These are phyloP conservation scores for Ramaria rubella DNA, from an alignment of 768 basidiomycete species.

Conservation along the genomic window DNA sequence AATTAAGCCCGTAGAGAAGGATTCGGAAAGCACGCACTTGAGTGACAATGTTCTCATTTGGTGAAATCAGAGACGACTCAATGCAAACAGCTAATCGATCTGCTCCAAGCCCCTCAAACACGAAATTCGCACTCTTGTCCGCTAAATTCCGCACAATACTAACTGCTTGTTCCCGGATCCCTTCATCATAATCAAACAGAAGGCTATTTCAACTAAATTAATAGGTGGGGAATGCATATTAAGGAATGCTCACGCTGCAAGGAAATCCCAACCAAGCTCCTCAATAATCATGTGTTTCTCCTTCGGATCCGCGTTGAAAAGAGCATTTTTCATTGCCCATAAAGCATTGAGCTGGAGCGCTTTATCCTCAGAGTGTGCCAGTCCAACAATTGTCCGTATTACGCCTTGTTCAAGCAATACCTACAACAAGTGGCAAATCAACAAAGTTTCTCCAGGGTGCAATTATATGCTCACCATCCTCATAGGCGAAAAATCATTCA, in stretches of 20 bases:
- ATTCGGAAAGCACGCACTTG: slow-evolving; percentile 33
- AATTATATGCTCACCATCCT: slow-evolving; percentile 44
- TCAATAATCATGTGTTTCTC: slow-evolving; percentile 63
- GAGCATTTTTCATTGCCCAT: slow-evolving; percentile 86
- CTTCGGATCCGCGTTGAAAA: slow-evolving; percentile 53
- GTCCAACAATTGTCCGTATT: slow-evolving; percentile 53
- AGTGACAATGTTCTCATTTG: slow-evolving; percentile 46
- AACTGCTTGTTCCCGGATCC: slow-evolving; percentile 66
- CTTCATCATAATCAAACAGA: slow-evolving; percentile 44
- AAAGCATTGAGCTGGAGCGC: slow-evolving; percentile 60
- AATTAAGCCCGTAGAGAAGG: neutral
- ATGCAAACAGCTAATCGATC: slow-evolving; percentile 42
- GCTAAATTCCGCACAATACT: slow-evolving; percentile 62
- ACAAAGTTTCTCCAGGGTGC: neutral
- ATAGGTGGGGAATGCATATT: neutral
- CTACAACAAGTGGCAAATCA: slow-evolving; percentile 19
- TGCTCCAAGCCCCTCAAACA: slow-evolving; percentile 48
- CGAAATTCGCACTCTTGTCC: slow-evolving; percentile 54
- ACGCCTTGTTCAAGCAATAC: slow-evolving; percentile 62
- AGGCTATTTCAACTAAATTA: slow-evolving; percentile 33
- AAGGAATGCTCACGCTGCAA: slow-evolving; percentile 42
- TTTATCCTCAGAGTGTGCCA: slow-evolving; percentile 48
- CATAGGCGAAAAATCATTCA: slow-evolving; percentile 81
- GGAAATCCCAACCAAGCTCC: slow-evolving; percentile 56
- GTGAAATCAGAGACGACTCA: slow-evolving; percentile 41